Evolutionary conservation across 2,329 filamentous ascomycete species (phyloP).

Genomic region (Bipolaris gigantea): DNA sequence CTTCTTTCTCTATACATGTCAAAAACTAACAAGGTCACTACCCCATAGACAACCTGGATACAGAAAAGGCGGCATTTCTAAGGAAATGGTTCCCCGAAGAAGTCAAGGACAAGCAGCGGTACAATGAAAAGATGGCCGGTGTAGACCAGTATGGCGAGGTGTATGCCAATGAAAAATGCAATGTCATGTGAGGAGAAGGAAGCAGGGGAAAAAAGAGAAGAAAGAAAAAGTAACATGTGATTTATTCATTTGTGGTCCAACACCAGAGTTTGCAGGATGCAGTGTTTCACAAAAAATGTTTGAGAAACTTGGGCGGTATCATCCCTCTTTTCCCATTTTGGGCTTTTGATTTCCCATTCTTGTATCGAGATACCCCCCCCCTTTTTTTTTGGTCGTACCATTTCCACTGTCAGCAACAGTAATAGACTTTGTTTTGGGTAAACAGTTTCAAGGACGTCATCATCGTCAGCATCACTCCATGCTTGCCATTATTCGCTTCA

Average conservation of each 20-base stretch:
- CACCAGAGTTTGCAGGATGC: too few relatives aligned
- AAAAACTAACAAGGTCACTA: background rate
- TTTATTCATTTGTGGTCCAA: too few relatives aligned
- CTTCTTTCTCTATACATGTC: background rate
- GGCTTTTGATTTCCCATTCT: background rate
- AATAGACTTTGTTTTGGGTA: background rate
- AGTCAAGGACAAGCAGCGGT: slow-evolving; percentile 58
- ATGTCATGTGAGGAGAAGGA: slow-evolving; percentile 55
- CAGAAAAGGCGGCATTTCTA: slow-evolving; percentile 67
- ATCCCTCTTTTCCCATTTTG: background rate
- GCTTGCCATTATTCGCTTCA: too few relatives aligned
- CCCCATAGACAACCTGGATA: slow-evolving; percentile 67
- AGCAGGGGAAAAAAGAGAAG: too few relatives aligned
- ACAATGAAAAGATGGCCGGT: slow-evolving; percentile 75
- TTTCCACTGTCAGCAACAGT: background rate
- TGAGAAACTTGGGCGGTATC: background rate
- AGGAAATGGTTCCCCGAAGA: slow-evolving; percentile 79
- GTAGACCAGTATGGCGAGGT: slow-evolving; percentile 70
- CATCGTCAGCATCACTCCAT: too few relatives aligned
- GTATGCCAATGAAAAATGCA: slow-evolving; percentile 61
- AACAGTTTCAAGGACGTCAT: background rate
- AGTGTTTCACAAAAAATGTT: background rate
- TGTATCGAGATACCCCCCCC: background rate
- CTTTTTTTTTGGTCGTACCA: background rate
- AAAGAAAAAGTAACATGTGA: background rate